phyloP scores from a whole-genome alignment of 2,329 filamentous ascomycete genomes.

The Lasiodiplodia hormozganensis region DNA sequence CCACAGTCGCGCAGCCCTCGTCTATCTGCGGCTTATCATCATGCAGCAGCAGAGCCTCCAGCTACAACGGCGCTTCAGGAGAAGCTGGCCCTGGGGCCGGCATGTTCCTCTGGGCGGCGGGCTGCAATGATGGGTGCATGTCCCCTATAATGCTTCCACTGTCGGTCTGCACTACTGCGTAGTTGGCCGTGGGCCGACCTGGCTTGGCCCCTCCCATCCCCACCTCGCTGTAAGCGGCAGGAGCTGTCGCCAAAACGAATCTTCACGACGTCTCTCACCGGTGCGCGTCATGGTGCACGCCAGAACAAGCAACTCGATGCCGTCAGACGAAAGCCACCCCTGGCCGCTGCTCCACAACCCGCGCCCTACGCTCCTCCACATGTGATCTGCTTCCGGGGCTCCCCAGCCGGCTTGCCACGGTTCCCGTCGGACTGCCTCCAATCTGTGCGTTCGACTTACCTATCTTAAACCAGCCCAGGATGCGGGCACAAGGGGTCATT shows the following conservation, averaged over 20 bases:
- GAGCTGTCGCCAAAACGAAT: neutral
- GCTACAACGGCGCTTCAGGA: neutral
- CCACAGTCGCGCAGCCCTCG: neutral
- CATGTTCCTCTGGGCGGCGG: neutral
- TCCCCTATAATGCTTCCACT: neutral
- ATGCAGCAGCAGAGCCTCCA: constrained; percentile 18
- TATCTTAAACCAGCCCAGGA: constrained; percentile 13
- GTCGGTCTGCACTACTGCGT: neutral
- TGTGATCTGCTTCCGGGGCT: constrained; percentile 19
- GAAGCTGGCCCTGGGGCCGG: neutral
- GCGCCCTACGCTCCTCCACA: constrained; percentile 27
- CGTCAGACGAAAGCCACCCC: constrained; percentile 10
- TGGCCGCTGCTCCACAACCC: constrained; percentile 22
- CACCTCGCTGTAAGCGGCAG: constrained; percentile 1
- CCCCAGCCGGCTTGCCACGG: constrained; percentile 26
- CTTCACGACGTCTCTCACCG: constrained; percentile 4
- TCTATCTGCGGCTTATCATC: constrained; percentile 25
- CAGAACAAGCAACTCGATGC: constrained; percentile 18
- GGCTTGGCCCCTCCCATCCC: neutral
- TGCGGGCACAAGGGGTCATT: constrained; percentile 20
- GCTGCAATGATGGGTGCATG: neutral
- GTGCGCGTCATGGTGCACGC: constrained; percentile 9
- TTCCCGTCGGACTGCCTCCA: constrained; percentile 20
- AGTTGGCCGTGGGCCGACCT: neutral
- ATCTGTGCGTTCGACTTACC: constrained; percentile 15